phyloP scores from a whole-genome alignment of 148 eudicot species.

The Silene uniflora region DNA sequence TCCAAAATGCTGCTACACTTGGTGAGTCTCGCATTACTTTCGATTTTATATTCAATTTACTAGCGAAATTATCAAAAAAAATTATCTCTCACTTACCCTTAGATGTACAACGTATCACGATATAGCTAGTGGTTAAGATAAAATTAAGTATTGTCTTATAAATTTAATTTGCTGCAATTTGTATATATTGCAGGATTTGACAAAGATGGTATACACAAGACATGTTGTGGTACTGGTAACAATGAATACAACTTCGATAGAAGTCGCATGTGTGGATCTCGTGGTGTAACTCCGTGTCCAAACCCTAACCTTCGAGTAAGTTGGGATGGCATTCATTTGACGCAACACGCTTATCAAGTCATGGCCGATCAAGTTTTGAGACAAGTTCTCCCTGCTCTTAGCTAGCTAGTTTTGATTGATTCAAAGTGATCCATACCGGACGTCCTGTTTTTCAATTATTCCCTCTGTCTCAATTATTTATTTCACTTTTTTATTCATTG shows the following conservation, averaged over 20 bases:
- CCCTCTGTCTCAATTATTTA: no score
- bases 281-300: constrained; percentile 18
- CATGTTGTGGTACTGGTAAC: constrained; percentile 39
- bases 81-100: no score
- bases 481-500: no score
- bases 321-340: constrained; percentile 53
- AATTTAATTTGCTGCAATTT: no score
- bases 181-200: constrained; percentile 22
- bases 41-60: no score
- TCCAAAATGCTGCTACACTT: constrained; percentile 15
- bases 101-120: no score
- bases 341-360: constrained; percentile 29
- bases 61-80: no score
- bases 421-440: background rate
- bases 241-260: constrained; percentile 20
- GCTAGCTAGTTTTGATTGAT: constrained; percentile 7
- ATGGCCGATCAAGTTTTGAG: constrained; percentile 24
- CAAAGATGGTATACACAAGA: constrained; percentile 22
- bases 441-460: no score
- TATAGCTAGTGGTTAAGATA: no score
- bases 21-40: no score
- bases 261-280: constrained; percentile 14
- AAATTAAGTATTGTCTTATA: no score
- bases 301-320: constrained; percentile 27
- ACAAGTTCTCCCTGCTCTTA: background rate